Conservation (phyloP, 805 yeast genomes). For the Kodamaea sagamina region DNA sequence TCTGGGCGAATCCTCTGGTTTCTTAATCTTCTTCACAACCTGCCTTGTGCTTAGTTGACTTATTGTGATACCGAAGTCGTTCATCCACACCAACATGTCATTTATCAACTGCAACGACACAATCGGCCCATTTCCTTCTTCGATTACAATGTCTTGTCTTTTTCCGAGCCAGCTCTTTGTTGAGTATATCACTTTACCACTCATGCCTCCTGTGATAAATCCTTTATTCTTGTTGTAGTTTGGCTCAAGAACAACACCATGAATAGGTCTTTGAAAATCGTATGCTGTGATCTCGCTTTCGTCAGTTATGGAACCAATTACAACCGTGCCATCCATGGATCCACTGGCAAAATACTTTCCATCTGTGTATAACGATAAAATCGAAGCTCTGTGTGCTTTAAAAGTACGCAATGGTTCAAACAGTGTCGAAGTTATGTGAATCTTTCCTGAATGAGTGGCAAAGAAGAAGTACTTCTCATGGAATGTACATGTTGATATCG, state of each 20-base stretch:
- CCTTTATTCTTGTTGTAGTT: conserved; percentile 61
- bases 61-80: conserved; percentile 74
- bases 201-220: conserved; percentile 87
- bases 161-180: conserved; percentile 87
- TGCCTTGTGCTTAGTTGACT: conserved; percentile 57
- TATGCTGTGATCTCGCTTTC: conserved; percentile 66
- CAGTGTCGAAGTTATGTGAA: conserved; percentile 66
- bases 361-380: conserved; percentile 70
- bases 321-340: conserved; percentile 92
- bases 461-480: conserved; percentile 65
- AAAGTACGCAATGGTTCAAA: conserved; percentile 67
- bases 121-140: conserved; percentile 66
- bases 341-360: conserved; percentile 80
- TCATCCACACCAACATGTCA: conserved; percentile 77
- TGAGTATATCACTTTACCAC: conserved; percentile 76
- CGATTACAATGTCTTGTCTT: conserved; percentile 66
- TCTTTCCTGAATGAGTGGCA: conserved; percentile 87
- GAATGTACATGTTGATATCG: conserved; percentile 70
- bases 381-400: conserved; percentile 83
- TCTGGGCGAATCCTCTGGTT: conserved; percentile 58
- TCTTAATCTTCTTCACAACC: conserved; percentile 51
- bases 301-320: conserved; percentile 68
- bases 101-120: conserved; percentile 64
- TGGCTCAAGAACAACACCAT: conserved; percentile 78
- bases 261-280: conserved; percentile 86